These are phyloP conservation scores for Apiospora saccharicola DNA, from an alignment of 2,329 filamentous ascomycete species.

Conservation along the genomic window DNA sequence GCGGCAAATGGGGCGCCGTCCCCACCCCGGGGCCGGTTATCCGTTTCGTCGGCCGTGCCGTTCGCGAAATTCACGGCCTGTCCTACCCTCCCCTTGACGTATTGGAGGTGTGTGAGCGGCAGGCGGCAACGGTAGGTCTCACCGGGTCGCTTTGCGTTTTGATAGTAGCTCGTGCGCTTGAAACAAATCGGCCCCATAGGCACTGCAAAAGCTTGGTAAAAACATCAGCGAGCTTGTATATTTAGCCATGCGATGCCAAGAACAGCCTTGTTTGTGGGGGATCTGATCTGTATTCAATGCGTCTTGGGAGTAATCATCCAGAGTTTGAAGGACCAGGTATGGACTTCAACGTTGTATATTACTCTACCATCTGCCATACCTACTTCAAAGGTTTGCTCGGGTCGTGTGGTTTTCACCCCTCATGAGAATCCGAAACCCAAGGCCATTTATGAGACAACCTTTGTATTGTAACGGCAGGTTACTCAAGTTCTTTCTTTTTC, in stretches of 20 bases:
- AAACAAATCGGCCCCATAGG: background rate
- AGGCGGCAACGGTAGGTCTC: background rate
- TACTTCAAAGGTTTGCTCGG: background rate
- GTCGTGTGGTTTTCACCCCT: background rate
- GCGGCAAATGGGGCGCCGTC: conserved; percentile 8
- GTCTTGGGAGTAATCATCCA: background rate
- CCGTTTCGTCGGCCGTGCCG: conserved; percentile 11
- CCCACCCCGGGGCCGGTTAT: conserved; percentile 15
- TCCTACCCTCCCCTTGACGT: background rate
- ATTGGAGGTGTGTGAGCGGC: background rate
- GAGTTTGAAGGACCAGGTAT: background rate
- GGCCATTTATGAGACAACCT: background rate
- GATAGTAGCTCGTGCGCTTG: background rate
- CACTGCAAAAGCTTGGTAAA: conserved; percentile 2
- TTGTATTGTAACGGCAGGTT: background rate
- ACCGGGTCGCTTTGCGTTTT: background rate
- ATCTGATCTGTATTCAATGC: background rate
- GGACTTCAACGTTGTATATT: background rate
- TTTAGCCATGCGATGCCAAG: conserved; percentile 5
- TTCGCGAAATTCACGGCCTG: background rate
- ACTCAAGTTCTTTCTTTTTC: background rate
- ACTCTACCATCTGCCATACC: background rate
- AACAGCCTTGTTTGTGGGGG: conserved; percentile 6
- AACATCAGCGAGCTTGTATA: background rate
- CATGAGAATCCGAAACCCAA: background rate